phyloP scores from a whole-genome alignment of 306 rosid genomes.

The Myrica gale region DNA sequence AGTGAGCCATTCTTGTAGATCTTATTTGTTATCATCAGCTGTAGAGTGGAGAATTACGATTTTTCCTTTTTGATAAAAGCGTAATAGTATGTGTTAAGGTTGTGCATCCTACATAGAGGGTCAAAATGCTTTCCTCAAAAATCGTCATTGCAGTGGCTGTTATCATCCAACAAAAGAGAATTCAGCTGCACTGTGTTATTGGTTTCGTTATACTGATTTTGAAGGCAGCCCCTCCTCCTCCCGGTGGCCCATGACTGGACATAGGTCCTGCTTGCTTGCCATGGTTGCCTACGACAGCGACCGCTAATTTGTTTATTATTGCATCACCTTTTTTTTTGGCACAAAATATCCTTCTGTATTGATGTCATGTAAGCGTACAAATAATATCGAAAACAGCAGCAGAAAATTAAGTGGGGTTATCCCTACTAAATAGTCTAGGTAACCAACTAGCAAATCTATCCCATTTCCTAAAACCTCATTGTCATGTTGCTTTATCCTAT shows the following conservation, averaged over 20 bases:
- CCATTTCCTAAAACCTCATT: too few species aligned
- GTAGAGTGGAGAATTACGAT: slow-evolving; percentile 31
- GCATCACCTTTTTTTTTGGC: neutral
- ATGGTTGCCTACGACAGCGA: neutral
- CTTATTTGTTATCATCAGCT: slow-evolving; percentile 42
- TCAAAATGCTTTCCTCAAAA: neutral
- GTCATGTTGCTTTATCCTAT: too few species aligned
- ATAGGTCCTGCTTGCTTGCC: neutral
- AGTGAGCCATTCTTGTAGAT: slow-evolving; percentile 65
- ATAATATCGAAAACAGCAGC: too few species aligned
- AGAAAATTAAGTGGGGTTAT: too few species aligned
- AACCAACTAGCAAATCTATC: too few species aligned
- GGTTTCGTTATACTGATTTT: neutral
- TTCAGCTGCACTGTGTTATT: too few species aligned
- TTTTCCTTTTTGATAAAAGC: slow-evolving; percentile 10
- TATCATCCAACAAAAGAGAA: too few species aligned
- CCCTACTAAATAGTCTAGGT: too few species aligned
- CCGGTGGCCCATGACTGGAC: neutral
- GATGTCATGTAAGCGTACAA: too few species aligned
- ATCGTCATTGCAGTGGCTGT: neutral
- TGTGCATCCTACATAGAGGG: neutral
- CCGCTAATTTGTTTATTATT: neutral
- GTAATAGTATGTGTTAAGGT: too few species aligned
- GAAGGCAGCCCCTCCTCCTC: neutral
- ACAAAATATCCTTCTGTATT: too few species aligned